Percentiles rank a stretch among this genome's conserved stretches.
Evolutionary conservation across 2,329 filamentous ascomycete species (phyloP).

Genomic region (Aspergillus eucalypticola): DNA sequence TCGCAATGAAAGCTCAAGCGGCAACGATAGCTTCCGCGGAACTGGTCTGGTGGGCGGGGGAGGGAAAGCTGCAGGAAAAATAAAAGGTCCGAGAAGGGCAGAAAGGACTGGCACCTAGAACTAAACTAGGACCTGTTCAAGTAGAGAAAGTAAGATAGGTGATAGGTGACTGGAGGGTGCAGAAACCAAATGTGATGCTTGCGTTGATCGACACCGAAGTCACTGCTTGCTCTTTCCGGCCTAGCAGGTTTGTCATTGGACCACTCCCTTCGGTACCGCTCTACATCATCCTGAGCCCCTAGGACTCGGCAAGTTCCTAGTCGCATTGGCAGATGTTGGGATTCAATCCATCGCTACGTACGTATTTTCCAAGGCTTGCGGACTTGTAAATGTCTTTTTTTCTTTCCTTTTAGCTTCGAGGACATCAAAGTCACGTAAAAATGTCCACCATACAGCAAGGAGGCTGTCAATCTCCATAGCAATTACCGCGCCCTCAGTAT

Average conservation of each 20-base stretch:
- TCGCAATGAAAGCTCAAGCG: constrained; percentile 20
- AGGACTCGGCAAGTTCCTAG: neutral
- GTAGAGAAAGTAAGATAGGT: constrained; percentile 13
- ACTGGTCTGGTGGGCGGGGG: constrained; percentile 15
- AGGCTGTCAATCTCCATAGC: no score
- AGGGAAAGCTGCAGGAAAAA: constrained; percentile 21
- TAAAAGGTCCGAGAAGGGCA: constrained; percentile 10
- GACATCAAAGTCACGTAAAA: no score
- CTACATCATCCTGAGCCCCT: neutral
- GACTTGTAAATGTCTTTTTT: no score
- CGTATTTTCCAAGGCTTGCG: no score
- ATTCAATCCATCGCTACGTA: no score
- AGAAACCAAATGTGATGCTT: constrained; percentile 21
- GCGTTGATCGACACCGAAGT: constrained; percentile 28
- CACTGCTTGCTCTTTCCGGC: constrained; percentile 30
- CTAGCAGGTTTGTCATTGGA: constrained; percentile 28
- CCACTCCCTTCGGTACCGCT: constrained; percentile 1
- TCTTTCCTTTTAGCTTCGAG: no score
- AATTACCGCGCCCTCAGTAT: no score
- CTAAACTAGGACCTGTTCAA: constrained; percentile 4
- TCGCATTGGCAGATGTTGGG: no score
- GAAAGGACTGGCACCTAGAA: constrained; percentile 3
- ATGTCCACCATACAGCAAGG: no score
- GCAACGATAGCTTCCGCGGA: constrained; percentile 18
- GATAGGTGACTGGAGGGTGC: constrained; percentile 14